A percentile compares a stretch with the other conserved stretches of the same genome.
Conservation (phyloP, 371 early-diverging fungal genomes). For the Gilbertella persicaria region DNA sequence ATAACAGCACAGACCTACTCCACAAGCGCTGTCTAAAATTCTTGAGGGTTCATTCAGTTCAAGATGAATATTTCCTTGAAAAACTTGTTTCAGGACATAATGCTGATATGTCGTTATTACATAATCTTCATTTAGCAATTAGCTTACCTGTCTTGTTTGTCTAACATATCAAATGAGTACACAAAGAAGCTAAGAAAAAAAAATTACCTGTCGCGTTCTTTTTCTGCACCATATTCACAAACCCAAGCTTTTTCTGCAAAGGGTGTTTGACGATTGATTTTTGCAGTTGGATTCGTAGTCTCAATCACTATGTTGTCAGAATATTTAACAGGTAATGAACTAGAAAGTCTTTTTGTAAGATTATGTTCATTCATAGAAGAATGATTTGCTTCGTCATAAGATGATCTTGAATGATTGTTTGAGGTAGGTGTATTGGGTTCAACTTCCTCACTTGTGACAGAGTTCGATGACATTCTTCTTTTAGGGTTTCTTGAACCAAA, state of each 20-base stretch:
- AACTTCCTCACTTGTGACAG: slow-evolving; percentile 18
- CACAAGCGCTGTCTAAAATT: slow-evolving; percentile 30
- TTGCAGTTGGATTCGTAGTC: neutral
- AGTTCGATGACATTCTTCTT: slow-evolving; percentile 8
- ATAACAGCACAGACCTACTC: slow-evolving; percentile 12
- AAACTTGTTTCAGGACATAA: slow-evolving; percentile 31
- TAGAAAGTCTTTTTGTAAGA: slow-evolving; percentile 4
- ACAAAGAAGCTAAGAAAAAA: neutral
- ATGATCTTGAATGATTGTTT: neutral
- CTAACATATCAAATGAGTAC: slow-evolving; percentile 13
- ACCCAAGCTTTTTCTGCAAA: slow-evolving; percentile 14
- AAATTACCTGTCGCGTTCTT: slow-evolving; percentile 27
- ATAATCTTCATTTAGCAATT: neutral
- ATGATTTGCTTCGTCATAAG: slow-evolving; percentile 7
- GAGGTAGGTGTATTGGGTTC: slow-evolving; percentile 22
- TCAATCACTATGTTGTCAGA: slow-evolving; percentile 9
- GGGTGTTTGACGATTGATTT: neutral
- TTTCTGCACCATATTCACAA: slow-evolving; percentile 31
- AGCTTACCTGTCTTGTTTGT: slow-evolving; percentile 34
- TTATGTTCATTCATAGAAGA: slow-evolving; percentile 8
- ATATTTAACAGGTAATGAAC: slow-evolving; percentile 7
- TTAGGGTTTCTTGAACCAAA: neutral
- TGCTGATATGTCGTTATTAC: slow-evolving; percentile 8
- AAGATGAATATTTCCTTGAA: slow-evolving; percentile 24
- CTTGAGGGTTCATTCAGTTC: slow-evolving; percentile 7